These are phyloP conservation scores for Aspergillus affinis DNA, from an alignment of 495 filamentous ascomycete species.

Conservation along the genomic window DNA sequence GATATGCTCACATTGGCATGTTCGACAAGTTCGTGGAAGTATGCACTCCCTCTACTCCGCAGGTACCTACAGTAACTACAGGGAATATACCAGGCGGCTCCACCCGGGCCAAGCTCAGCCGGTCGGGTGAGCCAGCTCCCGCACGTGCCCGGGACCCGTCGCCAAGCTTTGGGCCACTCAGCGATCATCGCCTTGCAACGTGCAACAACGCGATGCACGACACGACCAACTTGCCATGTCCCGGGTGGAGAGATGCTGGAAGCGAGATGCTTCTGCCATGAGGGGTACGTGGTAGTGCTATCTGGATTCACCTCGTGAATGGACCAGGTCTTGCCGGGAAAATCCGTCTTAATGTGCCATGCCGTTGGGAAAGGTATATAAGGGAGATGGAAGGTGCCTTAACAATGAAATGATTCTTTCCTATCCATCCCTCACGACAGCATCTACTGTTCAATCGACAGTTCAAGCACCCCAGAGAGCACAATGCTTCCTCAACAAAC, in stretches of 20 bases:
- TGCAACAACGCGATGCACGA: not conserved
- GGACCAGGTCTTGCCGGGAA: too few species aligned
- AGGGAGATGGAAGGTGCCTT: too few species aligned
- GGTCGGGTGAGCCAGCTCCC: not conserved
- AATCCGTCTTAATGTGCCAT: too few species aligned
- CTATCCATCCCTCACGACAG: not conserved
- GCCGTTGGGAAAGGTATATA: too few species aligned
- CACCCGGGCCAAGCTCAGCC: not conserved
- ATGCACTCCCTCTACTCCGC: too few species aligned
- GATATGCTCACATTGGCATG: too few species aligned
- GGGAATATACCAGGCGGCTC: too few species aligned
- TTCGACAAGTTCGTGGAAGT: too few species aligned
- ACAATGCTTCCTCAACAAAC: slow-evolving; percentile 20
- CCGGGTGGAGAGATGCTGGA: not conserved
- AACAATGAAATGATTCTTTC: not conserved
- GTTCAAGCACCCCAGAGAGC: not conserved
- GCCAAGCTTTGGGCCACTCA: not conserved
- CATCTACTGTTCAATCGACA: not conserved
- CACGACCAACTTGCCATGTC: not conserved
- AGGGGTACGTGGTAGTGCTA: not conserved
- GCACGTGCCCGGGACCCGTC: not conserved
- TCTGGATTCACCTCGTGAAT: too few species aligned
- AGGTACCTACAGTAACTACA: too few species aligned
- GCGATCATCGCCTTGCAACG: not conserved
- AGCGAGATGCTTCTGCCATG: not conserved